Conservation (phyloP, 495 filamentous ascomycete species). For the Hypoxylon lienhwacheense region DNA sequence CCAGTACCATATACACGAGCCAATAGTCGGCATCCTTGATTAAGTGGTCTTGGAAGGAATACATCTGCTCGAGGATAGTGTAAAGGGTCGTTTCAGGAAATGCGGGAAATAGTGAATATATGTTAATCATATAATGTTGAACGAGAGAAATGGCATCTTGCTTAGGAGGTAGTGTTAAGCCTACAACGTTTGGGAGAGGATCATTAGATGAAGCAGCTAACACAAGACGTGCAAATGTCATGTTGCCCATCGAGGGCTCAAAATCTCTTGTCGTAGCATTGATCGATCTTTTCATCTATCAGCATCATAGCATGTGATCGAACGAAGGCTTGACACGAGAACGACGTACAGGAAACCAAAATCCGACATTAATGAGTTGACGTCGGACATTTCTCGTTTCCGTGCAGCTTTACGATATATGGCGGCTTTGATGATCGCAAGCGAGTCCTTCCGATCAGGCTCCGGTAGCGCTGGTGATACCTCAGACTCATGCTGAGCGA, state of each 20-base stretch:
- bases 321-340: neutral
- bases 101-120: constrained; percentile 76
- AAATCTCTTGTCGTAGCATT: constrained; percentile 93
- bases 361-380: constrained; percentile 78
- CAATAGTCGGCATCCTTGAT: constrained; percentile 77
- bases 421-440: constrained; percentile 60
- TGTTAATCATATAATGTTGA: constrained; percentile 79
- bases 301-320: neutral
- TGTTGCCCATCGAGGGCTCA: constrained; percentile 76
- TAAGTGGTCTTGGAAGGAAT: constrained; percentile 61
- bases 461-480: constrained; percentile 41
- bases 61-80: constrained; percentile 75
- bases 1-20: constrained; percentile 85
- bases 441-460: constrained; percentile 57
- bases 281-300: constrained; percentile 62
- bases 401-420: constrained; percentile 61
- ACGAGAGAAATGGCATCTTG: constrained; percentile 65
- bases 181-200: constrained; percentile 56
- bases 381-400: constrained; percentile 69
- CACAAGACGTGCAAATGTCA: constrained; percentile 84
- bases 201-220: constrained; percentile 72
- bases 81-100: constrained; percentile 76
- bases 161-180: constrained; percentile 65
- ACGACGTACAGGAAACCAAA: constrained; percentile 73
- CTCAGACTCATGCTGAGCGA: constrained; percentile 52